phyloP scores from a whole-genome alignment of 2,329 filamentous ascomycete genomes.

The Venturiaceae sp. region DNA sequence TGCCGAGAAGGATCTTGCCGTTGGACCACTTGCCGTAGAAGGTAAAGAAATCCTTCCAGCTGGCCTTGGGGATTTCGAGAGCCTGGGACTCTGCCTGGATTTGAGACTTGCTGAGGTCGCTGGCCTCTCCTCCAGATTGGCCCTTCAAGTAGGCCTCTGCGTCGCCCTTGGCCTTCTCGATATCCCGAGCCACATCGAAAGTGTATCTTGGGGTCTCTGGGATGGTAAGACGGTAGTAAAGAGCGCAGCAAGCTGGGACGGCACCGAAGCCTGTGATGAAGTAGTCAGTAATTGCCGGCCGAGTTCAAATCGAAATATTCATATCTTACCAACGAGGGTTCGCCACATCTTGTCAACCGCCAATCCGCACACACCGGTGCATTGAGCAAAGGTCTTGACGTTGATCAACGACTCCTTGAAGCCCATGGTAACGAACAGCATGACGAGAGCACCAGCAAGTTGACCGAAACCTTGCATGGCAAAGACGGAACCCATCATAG shows the following conservation, averaged over 20 bases:
- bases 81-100: not conserved
- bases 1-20: constrained; percentile 65
- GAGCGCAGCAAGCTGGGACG: constrained; percentile 67
- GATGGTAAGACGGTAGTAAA: constrained; percentile 81
- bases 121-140: not conserved
- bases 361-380: constrained; percentile 52
- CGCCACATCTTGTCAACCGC: constrained; percentile 87
- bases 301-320: too few species aligned
- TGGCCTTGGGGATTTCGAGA: constrained; percentile 23
- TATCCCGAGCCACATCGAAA: constrained; percentile 67
- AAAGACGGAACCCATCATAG: constrained; percentile 81
- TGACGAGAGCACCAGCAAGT: constrained; percentile 63
- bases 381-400: constrained; percentile 43
- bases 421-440: constrained; percentile 62
- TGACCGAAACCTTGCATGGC: constrained; percentile 82
- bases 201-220: constrained; percentile 84
- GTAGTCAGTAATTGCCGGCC: too few species aligned
- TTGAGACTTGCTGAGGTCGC: not conserved
- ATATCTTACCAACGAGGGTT: constrained; percentile 52
- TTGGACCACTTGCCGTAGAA: constrained; percentile 67
- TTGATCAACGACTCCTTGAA: constrained; percentile 55
- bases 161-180: constrained; percentile 22
- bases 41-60: constrained; percentile 51
- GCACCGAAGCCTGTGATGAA: constrained; percentile 51
- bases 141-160: not conserved